Base-by-base conservation (phyloP, 805 yeast species). In the Kockiozyma suomiensis region DNA sequence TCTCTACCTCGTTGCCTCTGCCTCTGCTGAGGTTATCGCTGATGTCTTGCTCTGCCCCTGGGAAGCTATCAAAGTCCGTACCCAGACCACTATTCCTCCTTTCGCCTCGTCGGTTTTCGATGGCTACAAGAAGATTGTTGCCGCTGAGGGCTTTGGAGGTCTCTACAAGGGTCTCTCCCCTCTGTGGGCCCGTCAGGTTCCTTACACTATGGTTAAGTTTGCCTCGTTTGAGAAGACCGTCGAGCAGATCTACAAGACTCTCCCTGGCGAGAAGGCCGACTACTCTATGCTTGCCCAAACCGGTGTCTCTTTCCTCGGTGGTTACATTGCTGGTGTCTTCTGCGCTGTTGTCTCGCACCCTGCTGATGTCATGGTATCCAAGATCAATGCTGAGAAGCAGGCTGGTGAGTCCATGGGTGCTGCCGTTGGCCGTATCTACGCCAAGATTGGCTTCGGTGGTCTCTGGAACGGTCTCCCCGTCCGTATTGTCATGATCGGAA, bases 361-460 rank as follows among this genome's bases (percentile, higher is more conserved):
- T 21, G 98, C 98, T n/a, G 99, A 93, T 75, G 97, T 93, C 35
- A 86, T 94, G 96, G 98, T 93, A 26, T 88, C 96, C 50, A 89
- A 91, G 81, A 84, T 94, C 70, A 92, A 90, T 73, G 81, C 87
- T 61, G 91, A 85, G 69, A 84, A 82, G 70, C 76, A 75, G 72
- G 81, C 85, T 35, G 80, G 79, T 51, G 96, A 91, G 77, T 71
- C 87, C 4, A 80, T 82, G 69, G 85, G 86, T 30, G 76, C 78
- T 33, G 94, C 96, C 10, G 79, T 88, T 43, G 69, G 75, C 61
- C 83, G 94, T 70, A 92, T 93, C 70, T 93, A 92, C 74, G 74
- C 78, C 57, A 81, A 84, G 70, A 92, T 93, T 70, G 98, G 98
- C 1, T 93, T 93, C 72, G 76, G 71, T 19, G 99, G 98, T 17